phyloP scores from a whole-genome alignment of 371 early-diverging fungal genomes.

The Mortierella sp. region DNA sequence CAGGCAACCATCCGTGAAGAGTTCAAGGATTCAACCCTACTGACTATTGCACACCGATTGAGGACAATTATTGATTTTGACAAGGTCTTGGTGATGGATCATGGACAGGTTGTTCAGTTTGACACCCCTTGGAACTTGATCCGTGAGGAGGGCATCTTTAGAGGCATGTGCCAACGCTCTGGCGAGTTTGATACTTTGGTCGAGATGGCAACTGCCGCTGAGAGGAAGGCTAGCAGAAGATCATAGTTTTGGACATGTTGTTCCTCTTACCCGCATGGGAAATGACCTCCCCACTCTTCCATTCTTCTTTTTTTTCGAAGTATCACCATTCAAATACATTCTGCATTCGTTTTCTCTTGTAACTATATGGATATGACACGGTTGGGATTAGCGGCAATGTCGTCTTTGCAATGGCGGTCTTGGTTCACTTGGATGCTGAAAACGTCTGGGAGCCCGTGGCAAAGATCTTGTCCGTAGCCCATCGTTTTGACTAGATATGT shows the following conservation, averaged over 20 bases:
- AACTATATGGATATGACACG: conserved; percentile 14
- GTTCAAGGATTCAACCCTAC: conserved; percentile 67
- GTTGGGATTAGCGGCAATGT: conserved; percentile 21
- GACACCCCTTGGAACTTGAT: conserved; percentile 73
- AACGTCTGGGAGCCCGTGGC: conserved; percentile 15
- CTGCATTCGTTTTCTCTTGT: no score
- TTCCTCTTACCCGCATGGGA: no score
- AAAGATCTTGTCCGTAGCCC: conserved; percentile 15
- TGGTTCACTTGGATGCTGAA: conserved; percentile 35
- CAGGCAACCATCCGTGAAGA: conserved; percentile 83
- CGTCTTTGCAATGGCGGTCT: conserved; percentile 34
- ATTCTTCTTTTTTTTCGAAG: no score
- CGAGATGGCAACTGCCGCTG: conserved; percentile 48
- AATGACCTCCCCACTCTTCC: no score
- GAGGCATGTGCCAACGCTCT: conserved; percentile 74
- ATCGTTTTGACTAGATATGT: conserved; percentile 56
- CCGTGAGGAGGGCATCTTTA: conserved; percentile 65
- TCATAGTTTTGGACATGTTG: no score
- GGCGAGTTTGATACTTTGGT: conserved; percentile 66
- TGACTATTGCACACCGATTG: conserved; percentile 84
- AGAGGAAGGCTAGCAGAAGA: conserved; percentile 24
- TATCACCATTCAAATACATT: background rate
- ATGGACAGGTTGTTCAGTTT: conserved; percentile 82
- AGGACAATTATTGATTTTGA: conserved; percentile 92
- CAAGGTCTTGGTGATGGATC: conserved; percentile 84